Percentiles rank a stretch among this genome's conserved stretches.
Conservation (phyloP, 1,284 basidiomycete genomes). For the Caloboletus firmus region DNA sequence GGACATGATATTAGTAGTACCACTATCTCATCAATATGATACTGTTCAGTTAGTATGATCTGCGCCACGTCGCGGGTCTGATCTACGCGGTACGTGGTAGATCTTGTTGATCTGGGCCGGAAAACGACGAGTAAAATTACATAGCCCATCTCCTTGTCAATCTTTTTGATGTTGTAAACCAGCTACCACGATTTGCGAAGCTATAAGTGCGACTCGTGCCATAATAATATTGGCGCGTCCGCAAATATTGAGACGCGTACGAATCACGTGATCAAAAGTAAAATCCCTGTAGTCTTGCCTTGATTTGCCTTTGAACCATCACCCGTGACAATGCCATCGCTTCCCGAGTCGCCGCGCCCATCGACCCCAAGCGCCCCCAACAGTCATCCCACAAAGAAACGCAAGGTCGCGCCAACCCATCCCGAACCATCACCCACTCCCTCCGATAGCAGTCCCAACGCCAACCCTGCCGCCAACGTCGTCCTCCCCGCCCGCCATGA, state of each 20-base stretch:
- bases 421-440: constrained; percentile 48
- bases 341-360: constrained; percentile 39
- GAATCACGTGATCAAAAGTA: constrained; percentile 19
- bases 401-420: constrained; percentile 37
- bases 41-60: too few relatives aligned
- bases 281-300: neutral
- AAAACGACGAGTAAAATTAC: neutral
- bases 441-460: constrained; percentile 35
- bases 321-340: constrained; percentile 17
- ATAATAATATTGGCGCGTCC: too few relatives aligned
- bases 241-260: neutral
- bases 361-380: constrained; percentile 33
- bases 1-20: neutral
- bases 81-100: neutral
- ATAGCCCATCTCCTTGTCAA: neutral
- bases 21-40: too few relatives aligned
- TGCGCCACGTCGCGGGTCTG: neutral
- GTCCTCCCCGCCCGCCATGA: constrained; percentile 64
- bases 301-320: neutral
- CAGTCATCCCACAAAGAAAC: constrained; percentile 37
- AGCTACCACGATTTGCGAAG: too few relatives aligned
- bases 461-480: constrained; percentile 37
- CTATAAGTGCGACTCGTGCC: too few relatives aligned
- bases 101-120: neutral
- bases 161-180: too few relatives aligned